Percentiles rank a stretch among this genome's conserved stretches.
These are phyloP conservation scores for Botrytis byssoidea DNA, from an alignment of 2,329 filamentous ascomycete genomes.

Conservation along the genomic window DNA sequence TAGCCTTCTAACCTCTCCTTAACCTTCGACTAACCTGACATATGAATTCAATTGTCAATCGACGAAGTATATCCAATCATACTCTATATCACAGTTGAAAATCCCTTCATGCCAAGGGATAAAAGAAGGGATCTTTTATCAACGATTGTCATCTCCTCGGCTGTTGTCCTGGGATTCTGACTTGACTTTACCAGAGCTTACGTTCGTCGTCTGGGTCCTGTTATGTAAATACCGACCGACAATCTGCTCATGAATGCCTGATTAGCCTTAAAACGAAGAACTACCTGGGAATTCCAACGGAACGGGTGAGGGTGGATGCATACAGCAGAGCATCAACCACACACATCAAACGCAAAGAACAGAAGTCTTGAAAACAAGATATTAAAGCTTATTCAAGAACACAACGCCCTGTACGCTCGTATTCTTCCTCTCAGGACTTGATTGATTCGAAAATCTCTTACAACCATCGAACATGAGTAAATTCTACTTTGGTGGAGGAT, in stretches of 20 bases:
- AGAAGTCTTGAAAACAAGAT: not conserved
- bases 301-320: not conserved
- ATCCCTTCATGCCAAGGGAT: slow-evolving; percentile 10
- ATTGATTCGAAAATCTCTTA: not conserved
- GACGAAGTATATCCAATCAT: slow-evolving; percentile 4
- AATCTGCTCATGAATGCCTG: slow-evolving; percentile 12
- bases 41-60: not conserved
- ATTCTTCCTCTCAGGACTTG: not conserved
- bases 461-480: slow-evolving; percentile 43
- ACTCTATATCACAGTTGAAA: not conserved
- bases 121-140: slow-evolving; percentile 1
- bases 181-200: not conserved
- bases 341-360: slow-evolving; percentile 3
- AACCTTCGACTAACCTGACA: not conserved
- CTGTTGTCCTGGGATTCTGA: not conserved
- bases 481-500: slow-evolving; percentile 45
- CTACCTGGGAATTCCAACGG: not conserved
- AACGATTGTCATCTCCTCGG: not conserved
- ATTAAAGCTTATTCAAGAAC: not conserved
- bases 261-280: slow-evolving; percentile 6
- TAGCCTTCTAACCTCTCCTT: not conserved
- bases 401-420: not conserved
- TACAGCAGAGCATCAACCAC: not conserved
- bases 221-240: slow-evolving; percentile 4
- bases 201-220: slow-evolving; percentile 7